A percentile compares a stretch with the other conserved stretches of the same genome.
These are phyloP conservation scores for Cronartium ribicola DNA, from an alignment of 1,284 basidiomycete species.

Conservation along the genomic window DNA sequence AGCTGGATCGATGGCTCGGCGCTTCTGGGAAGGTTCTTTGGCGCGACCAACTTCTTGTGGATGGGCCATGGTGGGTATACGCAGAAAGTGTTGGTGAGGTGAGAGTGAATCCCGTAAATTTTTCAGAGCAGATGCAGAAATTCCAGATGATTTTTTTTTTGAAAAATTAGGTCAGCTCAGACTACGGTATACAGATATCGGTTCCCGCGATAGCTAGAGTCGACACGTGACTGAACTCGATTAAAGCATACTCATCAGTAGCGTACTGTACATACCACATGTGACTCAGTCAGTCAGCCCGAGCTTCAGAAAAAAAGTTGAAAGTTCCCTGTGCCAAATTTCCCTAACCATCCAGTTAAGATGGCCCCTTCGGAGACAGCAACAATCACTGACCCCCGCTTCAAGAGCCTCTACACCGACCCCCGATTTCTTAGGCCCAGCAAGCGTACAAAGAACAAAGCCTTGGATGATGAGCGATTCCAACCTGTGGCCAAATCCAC, in stretches of 20 bases:
- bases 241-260: not conserved
- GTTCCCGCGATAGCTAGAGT: not conserved
- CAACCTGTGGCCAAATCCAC: not conserved
- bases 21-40: not conserved
- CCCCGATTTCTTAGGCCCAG: slow-evolving; percentile 29
- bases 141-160: not conserved
- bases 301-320: not conserved
- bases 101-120: not conserved
- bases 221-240: not conserved
- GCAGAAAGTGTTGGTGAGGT: not conserved
- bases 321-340: too few relatives aligned
- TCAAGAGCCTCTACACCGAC: slow-evolving; percentile 9
- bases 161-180: not conserved
- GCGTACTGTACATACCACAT: not conserved
- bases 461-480: slow-evolving; percentile 15
- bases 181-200: not conserved
- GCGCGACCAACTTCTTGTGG: not conserved
- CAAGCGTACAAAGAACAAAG: not conserved
- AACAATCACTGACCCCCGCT: slow-evolving; percentile 19
- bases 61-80: not conserved
- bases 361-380: not conserved
- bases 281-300: not conserved
- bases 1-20: not conserved
- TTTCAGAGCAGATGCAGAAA: not conserved
- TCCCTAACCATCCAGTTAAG: not conserved